Percentiles rank a stretch among this genome's conserved stretches.
Conservation (phyloP, 805 yeast genomes). For the Wickerhamomyces tratensis region DNA sequence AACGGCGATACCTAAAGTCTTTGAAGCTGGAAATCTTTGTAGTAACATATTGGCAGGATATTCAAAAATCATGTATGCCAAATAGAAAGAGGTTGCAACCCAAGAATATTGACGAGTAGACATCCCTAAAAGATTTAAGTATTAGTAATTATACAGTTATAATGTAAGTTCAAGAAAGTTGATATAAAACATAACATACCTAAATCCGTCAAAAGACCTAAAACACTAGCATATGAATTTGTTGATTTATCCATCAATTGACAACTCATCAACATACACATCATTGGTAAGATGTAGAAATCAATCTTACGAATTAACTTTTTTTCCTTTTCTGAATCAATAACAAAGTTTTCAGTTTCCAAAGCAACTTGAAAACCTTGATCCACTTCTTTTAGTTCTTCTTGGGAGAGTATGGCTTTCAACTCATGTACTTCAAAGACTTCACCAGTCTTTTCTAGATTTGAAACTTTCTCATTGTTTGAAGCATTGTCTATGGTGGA, state of each 20-base stretch:
- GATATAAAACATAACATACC: constrained; percentile 22
- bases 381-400: background rate
- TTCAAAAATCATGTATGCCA: constrained; percentile 37
- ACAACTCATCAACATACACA: constrained; percentile 21
- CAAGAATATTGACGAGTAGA: constrained; percentile 30
- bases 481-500: too few species aligned
- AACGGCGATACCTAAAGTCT: constrained; percentile 23
- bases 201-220: constrained; percentile 27
- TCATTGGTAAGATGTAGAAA: constrained; percentile 24
- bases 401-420: background rate
- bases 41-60: constrained; percentile 32
- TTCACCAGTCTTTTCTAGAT: background rate
- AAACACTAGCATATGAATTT: constrained; percentile 27
- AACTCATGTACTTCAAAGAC: background rate
- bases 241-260: constrained; percentile 31
- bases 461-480: background rate
- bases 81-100: constrained; percentile 34
- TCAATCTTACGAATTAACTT: constrained; percentile 27
- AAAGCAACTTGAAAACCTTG: background rate
- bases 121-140: constrained; percentile 23
- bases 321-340: constrained; percentile 8
- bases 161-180: too few species aligned
- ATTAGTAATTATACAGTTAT: too few species aligned
- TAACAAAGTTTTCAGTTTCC: background rate
- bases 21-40: constrained; percentile 33